Conservation (phyloP, 768 basidiomycete genomes). For the Pleurotus salmoneostramineus region DNA sequence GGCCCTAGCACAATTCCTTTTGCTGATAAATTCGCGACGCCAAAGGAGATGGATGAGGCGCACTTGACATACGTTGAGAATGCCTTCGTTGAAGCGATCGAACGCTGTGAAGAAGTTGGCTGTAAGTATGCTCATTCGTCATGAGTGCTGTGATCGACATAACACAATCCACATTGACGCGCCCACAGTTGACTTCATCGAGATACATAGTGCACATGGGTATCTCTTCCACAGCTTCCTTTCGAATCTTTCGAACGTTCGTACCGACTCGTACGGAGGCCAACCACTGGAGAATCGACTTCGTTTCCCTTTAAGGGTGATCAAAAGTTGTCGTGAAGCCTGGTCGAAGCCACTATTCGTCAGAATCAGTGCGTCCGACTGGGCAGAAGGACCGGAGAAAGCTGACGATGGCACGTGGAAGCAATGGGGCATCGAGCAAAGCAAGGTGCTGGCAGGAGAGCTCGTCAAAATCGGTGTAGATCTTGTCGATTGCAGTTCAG, state of each 20-base stretch:
- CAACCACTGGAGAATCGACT: conserved; percentile 65
- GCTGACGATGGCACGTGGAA: conserved; percentile 52
- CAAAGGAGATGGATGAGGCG: conserved; percentile 51
- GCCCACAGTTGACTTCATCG: conserved; percentile 61
- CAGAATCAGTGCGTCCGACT: conserved; percentile 64
- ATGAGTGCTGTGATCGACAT: not conserved
- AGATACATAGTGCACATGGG: conserved; percentile 70
- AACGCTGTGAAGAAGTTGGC: conserved; percentile 55
- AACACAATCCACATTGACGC: not conserved
- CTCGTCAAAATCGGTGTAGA: conserved; percentile 65
- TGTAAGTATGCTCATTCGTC: conserved; percentile 36
- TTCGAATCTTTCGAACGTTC: conserved; percentile 71
- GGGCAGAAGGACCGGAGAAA: conserved; percentile 56
- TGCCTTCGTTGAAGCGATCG: conserved; percentile 53
- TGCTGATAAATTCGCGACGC: conserved; percentile 45
- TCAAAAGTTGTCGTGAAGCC: conserved; percentile 43
- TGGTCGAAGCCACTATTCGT: conserved; percentile 77
- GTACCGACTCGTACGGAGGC: conserved; percentile 73
- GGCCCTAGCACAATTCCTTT: conserved; percentile 60
- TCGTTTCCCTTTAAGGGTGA: conserved; percentile 59
- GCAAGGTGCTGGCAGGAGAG: conserved; percentile 49
- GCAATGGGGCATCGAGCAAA: conserved; percentile 80
- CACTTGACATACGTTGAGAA: conserved; percentile 55
- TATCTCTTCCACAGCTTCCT: conserved; percentile 67
- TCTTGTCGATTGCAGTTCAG: conserved; percentile 69